phyloP scores from a whole-genome alignment of 169 alveolate species.

The Plasmodium gallinaceum region DNA sequence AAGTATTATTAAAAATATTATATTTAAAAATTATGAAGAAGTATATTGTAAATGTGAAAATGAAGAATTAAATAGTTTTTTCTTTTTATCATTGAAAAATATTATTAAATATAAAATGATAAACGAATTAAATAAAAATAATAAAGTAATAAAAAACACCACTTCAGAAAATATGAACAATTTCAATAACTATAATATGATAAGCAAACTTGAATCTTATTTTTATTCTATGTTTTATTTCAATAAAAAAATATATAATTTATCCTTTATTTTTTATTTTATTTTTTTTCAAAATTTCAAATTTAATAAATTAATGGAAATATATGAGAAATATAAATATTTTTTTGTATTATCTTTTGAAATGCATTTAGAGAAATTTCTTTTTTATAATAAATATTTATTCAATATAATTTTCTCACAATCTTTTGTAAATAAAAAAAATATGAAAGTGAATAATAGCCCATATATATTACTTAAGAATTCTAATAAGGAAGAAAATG shows the following conservation, averaged over 20 bases:
- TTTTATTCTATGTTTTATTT: constrained; percentile 20
- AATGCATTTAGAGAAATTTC: constrained; percentile 21
- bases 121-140: neutral
- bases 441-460: neutral
- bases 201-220: constrained; percentile 5
- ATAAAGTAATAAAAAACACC: neutral
- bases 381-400: constrained; percentile 6
- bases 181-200: neutral
- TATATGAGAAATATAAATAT: neutral
- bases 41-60: constrained; percentile 19
- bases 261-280: constrained; percentile 32
- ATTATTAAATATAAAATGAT: neutral
- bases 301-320: neutral
- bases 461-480: neutral
- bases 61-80: constrained; percentile 3
- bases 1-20: constrained; percentile 22
- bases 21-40: constrained; percentile 18
- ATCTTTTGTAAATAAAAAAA: constrained; percentile 1
- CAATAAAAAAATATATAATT: constrained; percentile 8
- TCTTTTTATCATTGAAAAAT: constrained; percentile 8
- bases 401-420: neutral
- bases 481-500: neutral
- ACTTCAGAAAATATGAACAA: neutral
- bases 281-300: constrained; percentile 23
- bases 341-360: constrained; percentile 20